Evolutionary conservation across 2,329 filamentous ascomycete genomes (phyloP).

Genomic region (Davidsoniella neocaledoniae): DNA sequence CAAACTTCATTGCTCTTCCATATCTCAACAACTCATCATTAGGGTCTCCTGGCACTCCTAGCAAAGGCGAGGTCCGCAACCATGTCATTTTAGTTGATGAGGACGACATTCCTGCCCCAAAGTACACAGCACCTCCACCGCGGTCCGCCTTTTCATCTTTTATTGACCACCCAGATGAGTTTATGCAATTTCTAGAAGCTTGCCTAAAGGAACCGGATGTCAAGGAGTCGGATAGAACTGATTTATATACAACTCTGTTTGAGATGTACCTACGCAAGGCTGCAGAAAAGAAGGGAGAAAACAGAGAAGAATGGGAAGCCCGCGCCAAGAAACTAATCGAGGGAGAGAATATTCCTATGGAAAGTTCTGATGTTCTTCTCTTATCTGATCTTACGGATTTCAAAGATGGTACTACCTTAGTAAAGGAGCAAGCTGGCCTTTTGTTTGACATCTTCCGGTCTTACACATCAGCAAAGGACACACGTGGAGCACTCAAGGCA

Average conservation of each 20-base stretch:
- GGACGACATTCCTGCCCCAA: slow-evolving; percentile 27
- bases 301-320: slow-evolving; percentile 68
- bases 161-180: slow-evolving; percentile 82
- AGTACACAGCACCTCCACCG: slow-evolving; percentile 68
- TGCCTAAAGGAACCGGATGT: slow-evolving; percentile 57
- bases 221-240: slow-evolving; percentile 58
- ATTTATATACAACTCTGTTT: slow-evolving; percentile 87
- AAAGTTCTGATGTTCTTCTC: slow-evolving; percentile 84
- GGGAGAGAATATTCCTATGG: slow-evolving; percentile 64
- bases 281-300: slow-evolving; percentile 50
- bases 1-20: slow-evolving; percentile 65
- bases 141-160: slow-evolving; percentile 90
- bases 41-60: slow-evolving; percentile 32
- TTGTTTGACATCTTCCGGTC: slow-evolving; percentile 93
- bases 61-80: slow-evolving; percentile 32
- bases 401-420: slow-evolving; percentile 73
- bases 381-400: slow-evolving; percentile 87
- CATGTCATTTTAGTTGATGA: slow-evolving; percentile 29
- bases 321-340: slow-evolving; percentile 85
- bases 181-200: slow-evolving; percentile 82
- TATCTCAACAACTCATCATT: slow-evolving; percentile 57
- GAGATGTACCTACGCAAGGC: slow-evolving; percentile 96
- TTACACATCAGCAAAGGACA: slow-evolving; percentile 85
- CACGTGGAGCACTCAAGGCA: slow-evolving; percentile 73
- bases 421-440: slow-evolving; percentile 84